Evolutionary conservation across 257 asterid species (phyloP), one percentile per base, ranked within the genome.

Genomic region (Solanum virginianum): DNA sequence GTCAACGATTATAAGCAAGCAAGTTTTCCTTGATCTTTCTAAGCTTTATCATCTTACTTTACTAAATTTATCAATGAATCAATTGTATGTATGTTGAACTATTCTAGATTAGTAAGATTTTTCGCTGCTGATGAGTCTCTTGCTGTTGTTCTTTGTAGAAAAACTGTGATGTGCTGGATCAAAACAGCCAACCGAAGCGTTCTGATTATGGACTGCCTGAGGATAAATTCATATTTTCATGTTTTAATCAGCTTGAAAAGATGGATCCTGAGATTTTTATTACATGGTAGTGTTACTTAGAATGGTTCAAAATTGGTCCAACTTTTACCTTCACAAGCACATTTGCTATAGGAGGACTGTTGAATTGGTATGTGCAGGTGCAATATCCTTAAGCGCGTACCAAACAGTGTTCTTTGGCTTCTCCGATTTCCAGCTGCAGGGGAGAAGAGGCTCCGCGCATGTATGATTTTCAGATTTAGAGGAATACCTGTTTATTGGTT

Each of bases 1-100:
- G 99, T 97, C 53, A 97, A 97, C 84, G 99, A 97, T 84, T 97
- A 97, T 87, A 97, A 97, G 88, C 99, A 97, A 97, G 99, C 95
- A 88, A 86, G 70, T 22, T 83, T 54, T 36, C 80, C 26, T n/a
- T 32, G 13, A 59, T 26, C n/a, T 62, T 82, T n/a, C 51, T 75
- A n/a, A 49, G 69, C n/a, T 86, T 3, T 53, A 22, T 86, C 18
- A 29, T 79, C 49, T 10, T 51, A 39, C 16, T 79, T 53, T 26
- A 26, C 16, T 69, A 55, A 0, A 36, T 36, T 36, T 36, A 36
- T 36, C 41, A 49, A 53, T 79, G 65, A 26, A 53, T 75, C 82
- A 75, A 49, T 54, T 26, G 20, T 24, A 75, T 24, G n/a, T 26
- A 79, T 53, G 79, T 83, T 66, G 32, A 29, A 41, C 51, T 26